Base-by-base conservation (phyloP, 768 basidiomycete genomes). In the Asterophora parasitica region DNA sequence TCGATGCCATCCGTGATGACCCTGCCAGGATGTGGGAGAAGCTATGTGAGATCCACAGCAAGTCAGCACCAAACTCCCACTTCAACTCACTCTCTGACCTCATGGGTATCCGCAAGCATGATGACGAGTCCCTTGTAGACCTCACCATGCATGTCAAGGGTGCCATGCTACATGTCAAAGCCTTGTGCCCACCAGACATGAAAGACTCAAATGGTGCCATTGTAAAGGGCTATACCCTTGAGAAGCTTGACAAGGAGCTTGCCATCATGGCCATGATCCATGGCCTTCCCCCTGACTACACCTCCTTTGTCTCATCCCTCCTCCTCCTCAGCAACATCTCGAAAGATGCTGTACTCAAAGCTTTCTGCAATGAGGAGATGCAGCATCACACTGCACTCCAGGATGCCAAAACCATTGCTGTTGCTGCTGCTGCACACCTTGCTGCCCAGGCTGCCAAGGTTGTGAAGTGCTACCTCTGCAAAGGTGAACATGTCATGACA, bases 251-350 rank as follows among this genome's bases (percentile, higher is more conserved):
- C 16, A 28, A 46, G 27, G 46, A 46, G 32, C 23, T 46, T 9
- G 16, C 46, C 4, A 46, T 38, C 17, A 46, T 46, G 46, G 46
- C 36, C 3, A 46, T 46, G 46, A 27, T 46, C 15, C 36, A 37
- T 3, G 46, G 27, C 7, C 46, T 46, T n/a, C 46, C 46, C 13
- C 23, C 30, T n/a, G 46, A 46, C 9, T 38, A 46, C 13, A 16
- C 13, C 3, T 30, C 36, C 2, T 38, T 40, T 15, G 19, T 46
- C 12, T 31, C 28, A 1, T 39, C 46, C 3, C 8, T 40, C 20
- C 46, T 46, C 28, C 20, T 46, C 7, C 13, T 46, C 34, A 38
- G 16, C 31, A 28, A 20, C 12, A 27, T 46, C 4, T 6, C 36
- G 4, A 46, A 46, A n/a, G 33, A 36, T 13, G 12, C 44, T 12